Conservation (phyloP, 768 basidiomycete genomes). For the Antrodiella citrinella region DNA sequence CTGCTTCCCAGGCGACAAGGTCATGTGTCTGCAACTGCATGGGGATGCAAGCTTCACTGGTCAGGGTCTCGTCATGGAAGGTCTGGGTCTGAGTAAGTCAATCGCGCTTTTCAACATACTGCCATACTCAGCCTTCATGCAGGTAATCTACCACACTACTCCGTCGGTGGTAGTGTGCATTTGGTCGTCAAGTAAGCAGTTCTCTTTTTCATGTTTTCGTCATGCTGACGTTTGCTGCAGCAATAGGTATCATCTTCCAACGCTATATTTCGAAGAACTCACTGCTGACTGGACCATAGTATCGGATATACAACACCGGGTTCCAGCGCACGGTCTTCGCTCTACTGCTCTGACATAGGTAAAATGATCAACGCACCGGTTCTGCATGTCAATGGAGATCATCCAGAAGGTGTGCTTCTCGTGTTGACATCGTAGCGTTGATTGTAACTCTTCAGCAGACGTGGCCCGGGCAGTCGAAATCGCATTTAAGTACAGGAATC, state of each 20-base stretch:
- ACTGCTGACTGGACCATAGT: constrained; percentile 34
- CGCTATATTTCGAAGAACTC: background rate
- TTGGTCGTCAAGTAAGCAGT: constrained; percentile 78
- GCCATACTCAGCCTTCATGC: background rate
- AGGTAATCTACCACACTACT: constrained; percentile 88
- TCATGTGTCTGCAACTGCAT: constrained; percentile 85
- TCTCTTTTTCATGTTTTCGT: too few relatives aligned
- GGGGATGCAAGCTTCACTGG: constrained; percentile 91
- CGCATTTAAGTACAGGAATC: constrained; percentile 81
- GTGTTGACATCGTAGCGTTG: background rate
- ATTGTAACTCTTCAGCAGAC: constrained; percentile 34
- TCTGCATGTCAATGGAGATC: constrained; percentile 86
- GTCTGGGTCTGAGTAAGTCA: constrained; percentile 67
- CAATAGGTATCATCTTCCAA: constrained; percentile 42
- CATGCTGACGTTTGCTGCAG: too few relatives aligned
- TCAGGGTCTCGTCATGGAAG: constrained; percentile 87
- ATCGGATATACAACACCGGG: constrained; percentile 93
- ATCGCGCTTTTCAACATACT: background rate
- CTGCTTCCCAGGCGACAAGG: constrained; percentile 51
- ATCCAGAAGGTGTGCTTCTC: constrained; percentile 58
- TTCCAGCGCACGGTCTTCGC: constrained; percentile 71
- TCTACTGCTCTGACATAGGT: constrained; percentile 83
- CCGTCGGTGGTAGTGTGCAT: constrained; percentile 84
- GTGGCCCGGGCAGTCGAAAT: constrained; percentile 79
- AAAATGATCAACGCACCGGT: constrained; percentile 90